Evolutionary conservation across 768 basidiomycete genomes (phyloP).

Genomic region (Antrodiella citrinella): DNA sequence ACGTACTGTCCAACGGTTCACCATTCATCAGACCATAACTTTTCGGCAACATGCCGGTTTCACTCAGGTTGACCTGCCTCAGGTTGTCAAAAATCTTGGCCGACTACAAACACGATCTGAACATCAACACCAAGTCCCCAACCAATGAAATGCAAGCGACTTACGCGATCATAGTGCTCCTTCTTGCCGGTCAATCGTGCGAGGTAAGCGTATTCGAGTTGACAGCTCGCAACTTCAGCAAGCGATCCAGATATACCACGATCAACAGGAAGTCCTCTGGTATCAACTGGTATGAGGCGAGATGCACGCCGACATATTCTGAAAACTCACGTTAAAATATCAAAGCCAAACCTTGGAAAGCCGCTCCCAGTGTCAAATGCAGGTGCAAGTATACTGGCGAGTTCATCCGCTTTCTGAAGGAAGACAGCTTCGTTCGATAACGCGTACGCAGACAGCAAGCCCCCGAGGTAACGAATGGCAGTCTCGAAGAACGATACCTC

Average conservation of each 20-base stretch:
- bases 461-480: conserved; percentile 85
- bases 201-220: conserved; percentile 81
- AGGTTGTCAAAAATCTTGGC: conserved; percentile 41
- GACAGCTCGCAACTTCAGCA: conserved; percentile 79
- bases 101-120: conserved; percentile 26
- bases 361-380: conserved; percentile 35
- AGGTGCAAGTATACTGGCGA: conserved; percentile 60
- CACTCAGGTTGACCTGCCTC: conserved; percentile 34
- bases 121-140: not conserved
- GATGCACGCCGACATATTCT: too few relatives aligned
- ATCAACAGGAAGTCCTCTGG: not conserved
- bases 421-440: conserved; percentile 55
- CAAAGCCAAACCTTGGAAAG: not conserved
- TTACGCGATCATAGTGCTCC: conserved; percentile 48
- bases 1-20: conserved; percentile 39
- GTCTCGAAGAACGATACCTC: conserved; percentile 51
- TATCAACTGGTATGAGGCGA: too few relatives aligned
- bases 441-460: conserved; percentile 76
- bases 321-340: too few relatives aligned
- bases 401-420: conserved; percentile 62
- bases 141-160: too few relatives aligned
- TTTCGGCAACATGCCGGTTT: conserved; percentile 59
- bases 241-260: conserved; percentile 32
- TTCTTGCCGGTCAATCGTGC: conserved; percentile 70
- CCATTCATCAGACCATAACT: conserved; percentile 46